Evolutionary conservation across 495 filamentous ascomycete genomes (phyloP).

Genomic region (Bacidia rubella): DNA sequence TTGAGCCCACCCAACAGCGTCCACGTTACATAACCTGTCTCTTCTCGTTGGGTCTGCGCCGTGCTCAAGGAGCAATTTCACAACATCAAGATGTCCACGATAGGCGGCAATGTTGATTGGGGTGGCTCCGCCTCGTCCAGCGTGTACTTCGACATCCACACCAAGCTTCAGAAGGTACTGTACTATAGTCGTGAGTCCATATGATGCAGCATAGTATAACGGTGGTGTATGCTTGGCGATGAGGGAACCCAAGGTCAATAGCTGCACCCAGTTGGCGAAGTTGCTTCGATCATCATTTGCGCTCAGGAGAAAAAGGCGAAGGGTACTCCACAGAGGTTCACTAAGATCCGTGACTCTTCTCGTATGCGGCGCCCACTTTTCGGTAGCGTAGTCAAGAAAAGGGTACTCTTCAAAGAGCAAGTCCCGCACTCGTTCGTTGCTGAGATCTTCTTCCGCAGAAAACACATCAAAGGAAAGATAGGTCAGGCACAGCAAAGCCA

Average conservation of each 20-base stretch:
- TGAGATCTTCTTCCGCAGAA: background rate
- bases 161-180: constrained; percentile 5
- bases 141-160: constrained; percentile 4
- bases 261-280: constrained; percentile 5
- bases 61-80: constrained; percentile 5
- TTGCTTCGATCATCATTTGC: background rate
- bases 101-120: constrained; percentile 11
- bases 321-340: constrained; percentile 5
- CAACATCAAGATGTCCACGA: constrained; percentile 4
- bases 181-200: constrained; percentile 8
- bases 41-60: background rate
- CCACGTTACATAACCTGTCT: background rate
- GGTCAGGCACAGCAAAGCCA: constrained; percentile 1
- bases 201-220: constrained; percentile 11
- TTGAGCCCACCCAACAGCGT: background rate
- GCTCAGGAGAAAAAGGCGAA: constrained; percentile 7
- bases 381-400: background rate
- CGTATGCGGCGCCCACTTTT: constrained; percentile 6
- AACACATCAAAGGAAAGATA: constrained; percentile 3
- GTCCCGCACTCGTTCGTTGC: background rate
- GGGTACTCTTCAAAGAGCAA: background rate
- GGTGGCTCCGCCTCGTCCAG: constrained; percentile 5
- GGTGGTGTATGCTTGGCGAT: constrained; percentile 1
- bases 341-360: background rate
- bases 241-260: background rate